Conservation (phyloP, 2,329 filamentous ascomycete genomes). For the Fusarium liriodendri region DNA sequence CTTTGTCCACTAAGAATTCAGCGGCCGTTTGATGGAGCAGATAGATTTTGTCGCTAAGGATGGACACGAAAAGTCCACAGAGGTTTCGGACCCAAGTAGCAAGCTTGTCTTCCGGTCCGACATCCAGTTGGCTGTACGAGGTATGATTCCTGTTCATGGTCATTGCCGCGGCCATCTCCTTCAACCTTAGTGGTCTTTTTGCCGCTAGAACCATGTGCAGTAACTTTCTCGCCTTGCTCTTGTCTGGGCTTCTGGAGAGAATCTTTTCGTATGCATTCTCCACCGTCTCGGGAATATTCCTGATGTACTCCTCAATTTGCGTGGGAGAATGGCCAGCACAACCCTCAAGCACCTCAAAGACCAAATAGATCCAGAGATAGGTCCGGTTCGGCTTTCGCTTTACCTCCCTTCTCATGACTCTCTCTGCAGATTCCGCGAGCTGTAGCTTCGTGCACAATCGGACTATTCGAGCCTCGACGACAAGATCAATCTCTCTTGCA, state of each 20-base stretch:
- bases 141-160: constrained; percentile 24
- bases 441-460: neutral
- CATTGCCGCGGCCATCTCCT: constrained; percentile 46
- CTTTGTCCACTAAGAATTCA: constrained; percentile 41
- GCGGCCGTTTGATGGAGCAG: constrained; percentile 49
- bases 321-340: neutral
- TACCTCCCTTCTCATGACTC: neutral
- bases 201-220: constrained; percentile 44
- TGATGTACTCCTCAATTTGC: constrained; percentile 19
- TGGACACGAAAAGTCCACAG: constrained; percentile 46
- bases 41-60: constrained; percentile 43
- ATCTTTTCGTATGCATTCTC: constrained; percentile 46
- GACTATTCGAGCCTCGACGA: neutral
- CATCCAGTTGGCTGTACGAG: constrained; percentile 31
- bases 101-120: constrained; percentile 38
- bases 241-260: constrained; percentile 32
- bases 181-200: constrained; percentile 39
- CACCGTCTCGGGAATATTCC: constrained; percentile 44
- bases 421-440: neutral
- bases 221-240: constrained; percentile 20
- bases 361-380: constrained; percentile 53
- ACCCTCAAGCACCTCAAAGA: constrained; percentile 46
- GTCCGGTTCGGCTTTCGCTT: constrained; percentile 45
- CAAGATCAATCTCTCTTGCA: neutral
- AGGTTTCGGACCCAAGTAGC: constrained; percentile 27